phyloP scores from a whole-genome alignment of 2,329 filamentous ascomycete genomes.

The Dactylella cylindrospora region DNA sequence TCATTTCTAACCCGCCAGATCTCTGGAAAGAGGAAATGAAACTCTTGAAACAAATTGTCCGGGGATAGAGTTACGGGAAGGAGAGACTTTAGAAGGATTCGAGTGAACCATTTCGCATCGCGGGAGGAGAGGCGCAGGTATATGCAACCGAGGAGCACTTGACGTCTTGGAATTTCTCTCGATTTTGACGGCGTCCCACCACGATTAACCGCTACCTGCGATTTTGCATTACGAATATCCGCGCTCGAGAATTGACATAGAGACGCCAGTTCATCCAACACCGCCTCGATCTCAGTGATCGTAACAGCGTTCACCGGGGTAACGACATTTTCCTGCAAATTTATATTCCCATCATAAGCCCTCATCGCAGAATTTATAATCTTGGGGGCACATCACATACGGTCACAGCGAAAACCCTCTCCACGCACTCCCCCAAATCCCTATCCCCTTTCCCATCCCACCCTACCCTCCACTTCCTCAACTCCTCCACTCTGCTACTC shows the following conservation, averaged over 20 bases:
- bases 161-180: constrained; percentile 5
- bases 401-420: constrained; percentile 45
- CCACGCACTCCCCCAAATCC: constrained; percentile 45
- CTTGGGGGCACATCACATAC: no score
- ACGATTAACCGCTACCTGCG: no score
- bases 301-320: constrained; percentile 32
- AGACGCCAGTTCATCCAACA: constrained; percentile 46
- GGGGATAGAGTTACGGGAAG: constrained; percentile 39
- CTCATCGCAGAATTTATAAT: no score
- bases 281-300: constrained; percentile 45
- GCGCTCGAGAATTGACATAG: constrained; percentile 46
- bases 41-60: constrained; percentile 33
- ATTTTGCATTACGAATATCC: constrained; percentile 12
- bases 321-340: constrained; percentile 34
- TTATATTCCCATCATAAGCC: no score
- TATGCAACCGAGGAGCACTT: constrained; percentile 41
- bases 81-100: constrained; percentile 46
- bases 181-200: background rate
- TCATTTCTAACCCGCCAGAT: constrained; percentile 46
- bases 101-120: constrained; percentile 48
- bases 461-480: constrained; percentile 43
- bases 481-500: constrained; percentile 31
- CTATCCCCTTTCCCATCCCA: constrained; percentile 42
- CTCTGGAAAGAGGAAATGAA: constrained; percentile 48
- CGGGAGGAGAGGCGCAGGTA: constrained; percentile 44